Conservation (phyloP, 768 basidiomycete species). For the Leccinellum luteum region DNA sequence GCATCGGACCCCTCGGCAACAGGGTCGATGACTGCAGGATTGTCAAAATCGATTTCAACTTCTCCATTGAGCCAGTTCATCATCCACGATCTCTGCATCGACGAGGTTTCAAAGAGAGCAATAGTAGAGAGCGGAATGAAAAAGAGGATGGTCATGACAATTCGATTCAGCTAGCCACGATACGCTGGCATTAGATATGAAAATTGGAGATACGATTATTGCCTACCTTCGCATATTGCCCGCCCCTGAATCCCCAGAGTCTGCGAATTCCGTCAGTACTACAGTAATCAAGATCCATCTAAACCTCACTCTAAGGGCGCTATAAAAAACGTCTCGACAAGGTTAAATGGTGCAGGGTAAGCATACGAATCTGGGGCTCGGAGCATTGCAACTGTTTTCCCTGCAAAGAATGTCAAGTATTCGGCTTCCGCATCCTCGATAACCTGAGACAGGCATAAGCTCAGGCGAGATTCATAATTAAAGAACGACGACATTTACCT, state of each 20-base stretch:
- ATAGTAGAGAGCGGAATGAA: conserved; percentile 73
- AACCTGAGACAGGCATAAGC: conserved; percentile 45
- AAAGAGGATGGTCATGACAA: conserved; percentile 79
- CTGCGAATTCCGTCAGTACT: conserved; percentile 28
- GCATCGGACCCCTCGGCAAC: conserved; percentile 53
- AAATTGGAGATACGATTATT: background rate
- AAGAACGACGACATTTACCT: conserved; percentile 46
- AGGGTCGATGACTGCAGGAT: conserved; percentile 56
- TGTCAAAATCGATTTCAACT: conserved; percentile 59
- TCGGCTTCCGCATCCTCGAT: conserved; percentile 85
- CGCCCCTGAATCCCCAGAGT: conserved; percentile 43
- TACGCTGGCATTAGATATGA: conserved; percentile 7
- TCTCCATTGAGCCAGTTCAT: conserved; percentile 61
- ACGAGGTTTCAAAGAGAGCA: conserved; percentile 68
- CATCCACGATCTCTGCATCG: conserved; percentile 59
- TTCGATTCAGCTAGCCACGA: conserved; percentile 60
- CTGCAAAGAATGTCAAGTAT: conserved; percentile 87
- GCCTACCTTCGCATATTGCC: conserved; percentile 58
- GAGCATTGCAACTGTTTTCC: conserved; percentile 83
- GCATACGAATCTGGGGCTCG: conserved; percentile 78
- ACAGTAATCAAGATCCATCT: background rate
- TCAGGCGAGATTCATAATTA: background rate
- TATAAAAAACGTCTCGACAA: conserved; percentile 76
- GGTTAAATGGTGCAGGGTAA: conserved; percentile 92
- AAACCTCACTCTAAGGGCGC: conserved; percentile 80